Evolutionary conservation across 208 protist species (phyloP).

Genomic region (Histomonas meleagridis): DNA sequence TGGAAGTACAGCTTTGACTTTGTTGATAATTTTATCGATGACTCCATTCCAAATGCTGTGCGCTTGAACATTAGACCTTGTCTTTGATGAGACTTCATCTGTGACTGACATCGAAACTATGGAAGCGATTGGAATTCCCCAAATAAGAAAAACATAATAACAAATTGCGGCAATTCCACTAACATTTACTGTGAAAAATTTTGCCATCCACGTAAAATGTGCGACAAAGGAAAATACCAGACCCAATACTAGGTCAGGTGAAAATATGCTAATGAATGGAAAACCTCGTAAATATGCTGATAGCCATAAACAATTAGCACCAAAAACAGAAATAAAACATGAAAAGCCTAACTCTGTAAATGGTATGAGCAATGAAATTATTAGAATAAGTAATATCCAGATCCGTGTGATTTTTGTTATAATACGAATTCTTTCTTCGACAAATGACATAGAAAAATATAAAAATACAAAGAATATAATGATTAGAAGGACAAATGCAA

Average conservation of each 20-base stretch:
- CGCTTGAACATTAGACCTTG: too few relatives aligned
- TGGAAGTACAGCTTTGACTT: too few relatives aligned
- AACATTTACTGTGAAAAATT: not conserved
- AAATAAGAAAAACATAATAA: not conserved
- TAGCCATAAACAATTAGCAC: not conserved
- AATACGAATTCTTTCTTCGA: not conserved
- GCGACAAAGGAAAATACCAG: not conserved
- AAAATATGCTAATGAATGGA: not conserved
- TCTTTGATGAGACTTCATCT: too few relatives aligned
- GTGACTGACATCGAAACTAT: too few relatives aligned
- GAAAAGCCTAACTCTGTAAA: not conserved
- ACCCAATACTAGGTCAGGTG: not conserved
- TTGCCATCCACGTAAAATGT: not conserved
- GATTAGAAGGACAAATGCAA: not conserved
- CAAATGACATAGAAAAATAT: not conserved
- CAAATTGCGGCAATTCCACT: not conserved
- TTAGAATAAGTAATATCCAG: not conserved
- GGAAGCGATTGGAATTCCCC: not conserved
- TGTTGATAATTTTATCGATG: too few relatives aligned
- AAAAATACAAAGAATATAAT: not conserved
- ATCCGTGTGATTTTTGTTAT: not conserved
- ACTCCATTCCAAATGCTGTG: too few relatives aligned
- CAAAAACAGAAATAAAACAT: not conserved
- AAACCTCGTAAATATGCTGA: not conserved
- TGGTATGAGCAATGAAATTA: not conserved